Conservation (phyloP, 2,329 filamentous ascomycete species). For the Penicillium polonicum region DNA sequence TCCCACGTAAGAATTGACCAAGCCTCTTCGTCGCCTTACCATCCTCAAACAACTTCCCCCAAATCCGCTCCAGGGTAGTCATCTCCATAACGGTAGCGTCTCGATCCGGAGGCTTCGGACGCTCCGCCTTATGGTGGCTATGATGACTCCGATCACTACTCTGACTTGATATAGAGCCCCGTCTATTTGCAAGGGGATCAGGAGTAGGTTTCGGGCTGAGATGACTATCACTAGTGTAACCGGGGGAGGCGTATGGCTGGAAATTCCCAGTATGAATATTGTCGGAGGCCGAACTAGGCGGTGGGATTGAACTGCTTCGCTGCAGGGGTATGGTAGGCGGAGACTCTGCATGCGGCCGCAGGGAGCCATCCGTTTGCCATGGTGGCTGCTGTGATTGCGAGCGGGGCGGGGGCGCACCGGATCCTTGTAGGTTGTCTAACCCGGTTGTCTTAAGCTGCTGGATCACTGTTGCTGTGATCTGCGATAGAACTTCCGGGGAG, state of each 20-base stretch:
- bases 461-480: slow-evolving; percentile 59
- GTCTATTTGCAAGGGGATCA: slow-evolving; percentile 26
- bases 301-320: slow-evolving; percentile 21
- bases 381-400: slow-evolving; percentile 26
- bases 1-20: slow-evolving; percentile 67
- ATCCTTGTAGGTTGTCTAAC: slow-evolving; percentile 33
- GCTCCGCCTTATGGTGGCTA: slow-evolving; percentile 24
- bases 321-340: slow-evolving; percentile 16
- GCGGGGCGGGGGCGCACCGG: slow-evolving; percentile 25
- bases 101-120: slow-evolving; percentile 41
- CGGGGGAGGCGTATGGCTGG: slow-evolving; percentile 22
- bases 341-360: slow-evolving; percentile 21
- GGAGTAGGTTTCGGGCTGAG: slow-evolving; percentile 23
- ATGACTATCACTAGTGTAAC: slow-evolving; percentile 24
- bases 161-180: slow-evolving; percentile 38
- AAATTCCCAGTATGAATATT: slow-evolving; percentile 14
- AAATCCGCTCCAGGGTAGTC: slow-evolving; percentile 67
- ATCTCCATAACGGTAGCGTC: slow-evolving; percentile 48
- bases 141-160: slow-evolving; percentile 31
- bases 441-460: slow-evolving; percentile 56
- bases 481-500: slow-evolving; percentile 60
- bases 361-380: slow-evolving; percentile 20
- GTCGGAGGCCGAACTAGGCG: slow-evolving; percentile 12
- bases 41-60: slow-evolving; percentile 71
- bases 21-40: slow-evolving; percentile 67